Percentiles rank a stretch among this genome's conserved stretches.
Conservation (phyloP, 352 stramenopile species). For the Phytophthora pinifolia region DNA sequence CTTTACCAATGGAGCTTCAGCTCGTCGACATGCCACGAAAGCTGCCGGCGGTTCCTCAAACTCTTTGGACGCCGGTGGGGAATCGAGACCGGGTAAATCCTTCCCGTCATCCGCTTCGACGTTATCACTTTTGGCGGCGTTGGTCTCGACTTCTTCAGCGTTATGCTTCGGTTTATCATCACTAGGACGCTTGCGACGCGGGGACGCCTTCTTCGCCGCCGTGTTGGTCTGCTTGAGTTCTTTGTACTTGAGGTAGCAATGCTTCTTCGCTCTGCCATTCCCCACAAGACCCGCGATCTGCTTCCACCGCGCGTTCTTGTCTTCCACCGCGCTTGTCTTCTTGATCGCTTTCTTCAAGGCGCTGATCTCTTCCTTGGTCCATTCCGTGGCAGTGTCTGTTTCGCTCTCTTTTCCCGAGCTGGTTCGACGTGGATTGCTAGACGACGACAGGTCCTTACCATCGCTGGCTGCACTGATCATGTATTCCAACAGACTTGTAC, state of each 20-base stretch:
- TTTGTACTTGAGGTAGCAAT: slow-evolving; percentile 88
- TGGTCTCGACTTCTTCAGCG: not conserved
- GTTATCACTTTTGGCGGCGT: not conserved
- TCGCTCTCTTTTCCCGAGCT: slow-evolving; percentile 21
- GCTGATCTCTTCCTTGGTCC: slow-evolving; percentile 59
- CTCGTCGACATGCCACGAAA: slow-evolving; percentile 19
- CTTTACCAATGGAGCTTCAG: not conserved
- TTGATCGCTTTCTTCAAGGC: slow-evolving; percentile 76
- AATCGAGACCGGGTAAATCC: not conserved
- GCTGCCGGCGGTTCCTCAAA: slow-evolving; percentile 1
- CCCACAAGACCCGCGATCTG: slow-evolving; percentile 61
- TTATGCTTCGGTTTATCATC: slow-evolving; percentile 14
- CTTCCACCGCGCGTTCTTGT: slow-evolving; percentile 80
- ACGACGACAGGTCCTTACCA: slow-evolving; percentile 4
- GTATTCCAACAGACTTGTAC: slow-evolving; percentile 46
- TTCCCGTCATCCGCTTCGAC: not conserved
- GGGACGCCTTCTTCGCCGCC: slow-evolving; percentile 29
- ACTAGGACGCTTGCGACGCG: slow-evolving; percentile 18
- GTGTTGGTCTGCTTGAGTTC: slow-evolving; percentile 61
- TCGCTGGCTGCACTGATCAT: slow-evolving; percentile 36
- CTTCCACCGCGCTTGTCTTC: slow-evolving; percentile 49
- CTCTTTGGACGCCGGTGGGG: not conserved
- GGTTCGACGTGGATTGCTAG: slow-evolving; percentile 8
- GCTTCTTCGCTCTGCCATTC: slow-evolving; percentile 69
- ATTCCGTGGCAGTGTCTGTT: slow-evolving; percentile 27